These are phyloP conservation scores for Apiotrichum mycotoxinovorans DNA, from an alignment of 1,284 basidiomycete species.

Conservation along the genomic window DNA sequence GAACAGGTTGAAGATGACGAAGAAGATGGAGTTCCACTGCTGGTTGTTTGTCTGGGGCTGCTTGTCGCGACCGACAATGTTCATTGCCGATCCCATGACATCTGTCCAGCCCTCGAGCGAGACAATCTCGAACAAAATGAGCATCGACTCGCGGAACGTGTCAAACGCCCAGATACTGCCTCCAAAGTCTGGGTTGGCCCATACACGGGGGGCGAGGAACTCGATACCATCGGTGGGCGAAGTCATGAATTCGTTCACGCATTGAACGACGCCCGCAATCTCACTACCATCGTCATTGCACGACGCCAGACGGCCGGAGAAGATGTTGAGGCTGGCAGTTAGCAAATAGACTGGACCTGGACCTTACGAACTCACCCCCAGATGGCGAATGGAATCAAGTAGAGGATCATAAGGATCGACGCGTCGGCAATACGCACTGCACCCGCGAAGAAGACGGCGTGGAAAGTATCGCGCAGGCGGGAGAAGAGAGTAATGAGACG, in stretches of 20 bases:
- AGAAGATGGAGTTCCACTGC: constrained; percentile 84
- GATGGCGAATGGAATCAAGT: constrained; percentile 94
- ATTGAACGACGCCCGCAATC: constrained; percentile 61
- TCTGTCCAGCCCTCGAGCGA: constrained; percentile 95
- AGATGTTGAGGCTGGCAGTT: constrained; percentile 67
- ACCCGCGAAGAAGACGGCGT: constrained; percentile 86
- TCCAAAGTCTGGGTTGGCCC: constrained; percentile 77
- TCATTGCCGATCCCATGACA: constrained; percentile 79
- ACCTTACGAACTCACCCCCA: constrained; percentile 63
- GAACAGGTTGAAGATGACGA: constrained; percentile 87
- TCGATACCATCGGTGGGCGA: constrained; percentile 55
- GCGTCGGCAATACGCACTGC: constrained; percentile 84
- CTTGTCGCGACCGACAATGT: constrained; percentile 64
- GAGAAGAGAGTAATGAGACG: constrained; percentile 85
- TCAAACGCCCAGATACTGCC: constrained; percentile 84
- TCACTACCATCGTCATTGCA: constrained; percentile 69
- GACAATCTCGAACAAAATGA: constrained; percentile 96
- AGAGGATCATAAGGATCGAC: constrained; percentile 83
- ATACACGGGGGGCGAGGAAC: constrained; percentile 77
- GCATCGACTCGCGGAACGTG: constrained; percentile 74
- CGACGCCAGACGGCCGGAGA: constrained; percentile 74
- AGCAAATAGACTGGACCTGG: background rate
- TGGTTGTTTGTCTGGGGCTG: constrained; percentile 71
- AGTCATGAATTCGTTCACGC: constrained; percentile 67
- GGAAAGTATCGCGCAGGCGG: constrained; percentile 83